A percentile compares a stretch with the other conserved stretches of the same genome.
phyloP scores from a whole-genome alignment of 2,329 filamentous ascomycete genomes.

The Amesomyces nigricolor region DNA sequence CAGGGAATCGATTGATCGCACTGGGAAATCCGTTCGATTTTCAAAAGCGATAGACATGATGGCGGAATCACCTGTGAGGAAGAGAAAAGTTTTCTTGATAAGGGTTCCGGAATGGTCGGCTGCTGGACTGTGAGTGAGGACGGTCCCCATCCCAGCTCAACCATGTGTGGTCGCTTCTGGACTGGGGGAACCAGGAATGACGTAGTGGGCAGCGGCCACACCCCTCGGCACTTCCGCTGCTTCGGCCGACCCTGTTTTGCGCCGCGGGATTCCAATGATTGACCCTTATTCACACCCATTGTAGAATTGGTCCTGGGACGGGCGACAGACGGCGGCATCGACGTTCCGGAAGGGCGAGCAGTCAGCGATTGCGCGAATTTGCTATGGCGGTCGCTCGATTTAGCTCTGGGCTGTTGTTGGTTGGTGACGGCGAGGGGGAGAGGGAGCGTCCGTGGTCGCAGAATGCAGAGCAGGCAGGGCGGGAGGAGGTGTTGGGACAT shows the following conservation, averaged over 20 bases:
- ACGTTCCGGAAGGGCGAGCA: not conserved
- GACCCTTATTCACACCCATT: not conserved
- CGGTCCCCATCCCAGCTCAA: not conserved
- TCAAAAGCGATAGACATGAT: not conserved
- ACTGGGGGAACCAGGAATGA: constrained; percentile 9
- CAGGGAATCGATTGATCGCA: not conserved
- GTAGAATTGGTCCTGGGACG: not conserved
- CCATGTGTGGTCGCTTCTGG: not conserved
- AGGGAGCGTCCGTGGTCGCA: not conserved
- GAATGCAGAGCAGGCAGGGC: not conserved
- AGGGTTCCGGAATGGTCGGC: constrained; percentile 16
- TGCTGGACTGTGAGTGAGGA: not conserved
- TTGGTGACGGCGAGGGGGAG: not conserved
- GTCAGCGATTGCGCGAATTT: constrained; percentile 8
- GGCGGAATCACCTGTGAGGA: not conserved
- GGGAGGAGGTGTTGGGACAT: not conserved
- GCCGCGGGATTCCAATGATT: not conserved
- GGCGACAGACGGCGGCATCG: not conserved
- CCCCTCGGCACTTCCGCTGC: constrained; percentile 20
- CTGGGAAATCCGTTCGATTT: not conserved
- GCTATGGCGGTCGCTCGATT: not conserved
- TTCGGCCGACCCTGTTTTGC: constrained; percentile 11
- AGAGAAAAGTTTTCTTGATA: constrained; percentile 11
- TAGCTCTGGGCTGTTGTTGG: not conserved
- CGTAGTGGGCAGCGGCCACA: constrained; percentile 11